Conservation (phyloP, 257 asterid species). For the Prunella vulgaris region DNA sequence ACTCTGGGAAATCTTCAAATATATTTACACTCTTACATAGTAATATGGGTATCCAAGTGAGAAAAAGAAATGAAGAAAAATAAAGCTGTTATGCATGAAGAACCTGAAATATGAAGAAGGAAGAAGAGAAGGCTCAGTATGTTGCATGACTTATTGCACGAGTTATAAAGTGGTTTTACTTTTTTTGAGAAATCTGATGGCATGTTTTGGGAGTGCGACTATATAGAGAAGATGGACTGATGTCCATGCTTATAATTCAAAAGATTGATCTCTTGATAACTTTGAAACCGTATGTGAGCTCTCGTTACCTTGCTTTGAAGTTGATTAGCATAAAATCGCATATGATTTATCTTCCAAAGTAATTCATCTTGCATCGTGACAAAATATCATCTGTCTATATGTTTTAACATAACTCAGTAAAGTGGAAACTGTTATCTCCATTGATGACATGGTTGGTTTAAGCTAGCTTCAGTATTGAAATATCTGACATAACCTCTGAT, state of each 20-base stretch:
- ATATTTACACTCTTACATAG: not conserved
- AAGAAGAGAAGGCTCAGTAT: not conserved
- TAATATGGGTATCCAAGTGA: not conserved
- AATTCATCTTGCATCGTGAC: not conserved
- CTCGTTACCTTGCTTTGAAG: slow-evolving; percentile 4
- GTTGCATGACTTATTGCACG: not conserved
- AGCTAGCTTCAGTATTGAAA: slow-evolving; percentile 7
- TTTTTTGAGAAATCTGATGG: not conserved
- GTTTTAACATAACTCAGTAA: not conserved
- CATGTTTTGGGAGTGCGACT: not conserved
- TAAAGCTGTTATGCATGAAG: not conserved
- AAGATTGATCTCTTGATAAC: not conserved
- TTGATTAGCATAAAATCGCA: not conserved
- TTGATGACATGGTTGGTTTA: not conserved
- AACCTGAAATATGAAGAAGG: not conserved
- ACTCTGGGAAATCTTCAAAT: not conserved
- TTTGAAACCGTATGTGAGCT: not conserved
- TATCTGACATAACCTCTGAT: not conserved
- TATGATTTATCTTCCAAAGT: not conserved
- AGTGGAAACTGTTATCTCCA: not conserved
- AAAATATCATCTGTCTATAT: not conserved
- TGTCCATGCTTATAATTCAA: not conserved
- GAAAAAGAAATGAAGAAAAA: not conserved
- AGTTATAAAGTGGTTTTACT: not conserved
- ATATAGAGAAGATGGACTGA: not conserved